phyloP scores from a whole-genome alignment of 2,329 filamentous ascomycete genomes.

The Penicillium rolfsii region DNA sequence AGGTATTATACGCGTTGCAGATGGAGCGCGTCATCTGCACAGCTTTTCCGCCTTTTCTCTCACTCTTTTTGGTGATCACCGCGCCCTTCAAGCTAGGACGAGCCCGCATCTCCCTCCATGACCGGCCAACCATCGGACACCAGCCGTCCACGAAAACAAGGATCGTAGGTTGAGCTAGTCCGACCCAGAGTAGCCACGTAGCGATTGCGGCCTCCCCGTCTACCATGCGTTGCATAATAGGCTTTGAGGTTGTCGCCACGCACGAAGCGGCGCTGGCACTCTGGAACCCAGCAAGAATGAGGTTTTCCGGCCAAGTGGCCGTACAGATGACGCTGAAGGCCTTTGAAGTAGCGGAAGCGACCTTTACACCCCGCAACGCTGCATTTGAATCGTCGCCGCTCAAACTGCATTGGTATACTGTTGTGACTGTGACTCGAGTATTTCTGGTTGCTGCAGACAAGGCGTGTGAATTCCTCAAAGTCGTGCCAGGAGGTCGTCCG shows the following conservation, averaged over 20 bases:
- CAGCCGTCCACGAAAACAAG: no score
- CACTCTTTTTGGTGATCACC: no score
- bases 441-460: not conserved
- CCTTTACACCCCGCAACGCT: not conserved
- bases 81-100: no score
- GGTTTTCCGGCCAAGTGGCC: not conserved
- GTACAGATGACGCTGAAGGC: not conserved
- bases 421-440: not conserved
- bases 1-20: no score
- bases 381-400: not conserved
- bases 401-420: not conserved
- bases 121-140: no score
- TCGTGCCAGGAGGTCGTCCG: not conserved
- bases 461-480: not conserved
- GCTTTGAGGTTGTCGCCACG: slow-evolving; percentile 3
- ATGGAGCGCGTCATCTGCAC: no score
- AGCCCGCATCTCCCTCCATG: no score
- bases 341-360: not conserved
- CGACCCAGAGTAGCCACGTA: slow-evolving; percentile 11
- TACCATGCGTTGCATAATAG: slow-evolving; percentile 6
- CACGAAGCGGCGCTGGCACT: slow-evolving; percentile 1
- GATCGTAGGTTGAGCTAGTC: no score
- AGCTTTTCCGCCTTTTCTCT: no score
- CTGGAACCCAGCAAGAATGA: slow-evolving; percentile 7
- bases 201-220: slow-evolving; percentile 5